Evolutionary conservation across 495 filamentous ascomycete genomes (phyloP), one percentile per base, ranked within the genome.

Genomic region (Echria macrotheca): DNA sequence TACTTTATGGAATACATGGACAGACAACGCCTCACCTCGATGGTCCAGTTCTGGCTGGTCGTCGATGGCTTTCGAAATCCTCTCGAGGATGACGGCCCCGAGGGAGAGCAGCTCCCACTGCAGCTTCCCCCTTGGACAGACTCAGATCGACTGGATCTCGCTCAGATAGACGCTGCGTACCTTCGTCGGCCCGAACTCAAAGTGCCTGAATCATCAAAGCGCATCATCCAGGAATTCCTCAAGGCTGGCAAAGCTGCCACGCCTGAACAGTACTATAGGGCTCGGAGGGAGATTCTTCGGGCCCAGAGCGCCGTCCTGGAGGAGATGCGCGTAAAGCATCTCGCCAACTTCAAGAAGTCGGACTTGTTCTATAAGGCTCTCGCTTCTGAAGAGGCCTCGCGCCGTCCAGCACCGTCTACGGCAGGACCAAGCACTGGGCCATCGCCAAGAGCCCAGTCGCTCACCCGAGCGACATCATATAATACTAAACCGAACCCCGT

Each of bases 1-100:
- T 99, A 95, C 61, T 96, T 97, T 63, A 99, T 97, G 94, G 94
- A 99, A 59, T 96, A 89, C 63, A 96, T 97, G 94, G 94, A 99
- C 64, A 85, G 91, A 22, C 84, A 87, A 60, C 72, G 79, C 23
- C 75, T 94, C 5, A 90, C 96, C 82, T 77, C 84, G 11, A 68
- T 96, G 31, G 93, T 99, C 1, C 94, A 99, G 61, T 99, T 96
- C 66, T 99, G 91, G 91, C 84, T 99, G 36, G 91, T 97, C 18
- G 94, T 97, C 12, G 93, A 97, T 70, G 91, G 94, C 1, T 85
- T 97, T 59, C 84, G 94, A n/a, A 95, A 93, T 61, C 94, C 94
- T 4, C 71, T 99, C 3, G 93, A 97, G 64, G 89, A 91, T 56
- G 93, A 96, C 58, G 70, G 76, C 1, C 80, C 77, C 7, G 81